Evolutionary conservation across 768 basidiomycete genomes (phyloP).

Genomic region (Tulasnella calospora): DNA sequence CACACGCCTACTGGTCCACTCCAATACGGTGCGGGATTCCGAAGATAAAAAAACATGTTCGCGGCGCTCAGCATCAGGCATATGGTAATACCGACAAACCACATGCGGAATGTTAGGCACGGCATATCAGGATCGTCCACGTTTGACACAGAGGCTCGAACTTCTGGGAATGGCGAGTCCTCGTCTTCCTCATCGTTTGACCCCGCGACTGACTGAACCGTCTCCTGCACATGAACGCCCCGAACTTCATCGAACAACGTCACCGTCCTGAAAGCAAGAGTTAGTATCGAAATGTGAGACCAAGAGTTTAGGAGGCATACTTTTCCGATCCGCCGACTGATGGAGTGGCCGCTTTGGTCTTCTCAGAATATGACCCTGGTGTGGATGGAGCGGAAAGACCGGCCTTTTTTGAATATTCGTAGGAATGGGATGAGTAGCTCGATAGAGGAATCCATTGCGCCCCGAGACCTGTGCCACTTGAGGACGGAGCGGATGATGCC

Average conservation of each 20-base stretch:
- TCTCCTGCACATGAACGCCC: neutral
- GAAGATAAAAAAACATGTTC: conserved; percentile 94
- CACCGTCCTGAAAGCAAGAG: neutral
- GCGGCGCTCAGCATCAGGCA: conserved; percentile 57
- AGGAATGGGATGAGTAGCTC: neutral
- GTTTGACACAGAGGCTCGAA: conserved; percentile 95
- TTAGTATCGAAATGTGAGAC: neutral
- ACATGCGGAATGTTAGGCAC: conserved; percentile 86
- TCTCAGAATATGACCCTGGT: neutral
- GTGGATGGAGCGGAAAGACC: neutral
- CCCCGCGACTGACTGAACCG: neutral
- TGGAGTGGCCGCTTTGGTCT: neutral
- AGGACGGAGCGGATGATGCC: neutral
- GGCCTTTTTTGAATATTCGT: neutral
- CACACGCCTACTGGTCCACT: conserved; percentile 72
- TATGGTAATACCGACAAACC: conserved; percentile 67
- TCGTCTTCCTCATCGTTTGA: conserved; percentile 50
- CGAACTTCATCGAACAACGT: neutral
- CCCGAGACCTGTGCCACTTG: neutral
- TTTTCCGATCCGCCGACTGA: conserved; percentile 23
- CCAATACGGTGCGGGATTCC: conserved; percentile 78
- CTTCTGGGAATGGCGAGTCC: conserved; percentile 95
- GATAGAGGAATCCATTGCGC: neutral
- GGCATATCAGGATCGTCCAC: conserved; percentile 99
- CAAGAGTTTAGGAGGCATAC: neutral